phyloP scores from a whole-genome alignment of 345 rosid species.

The Populus euphratica region DNA sequence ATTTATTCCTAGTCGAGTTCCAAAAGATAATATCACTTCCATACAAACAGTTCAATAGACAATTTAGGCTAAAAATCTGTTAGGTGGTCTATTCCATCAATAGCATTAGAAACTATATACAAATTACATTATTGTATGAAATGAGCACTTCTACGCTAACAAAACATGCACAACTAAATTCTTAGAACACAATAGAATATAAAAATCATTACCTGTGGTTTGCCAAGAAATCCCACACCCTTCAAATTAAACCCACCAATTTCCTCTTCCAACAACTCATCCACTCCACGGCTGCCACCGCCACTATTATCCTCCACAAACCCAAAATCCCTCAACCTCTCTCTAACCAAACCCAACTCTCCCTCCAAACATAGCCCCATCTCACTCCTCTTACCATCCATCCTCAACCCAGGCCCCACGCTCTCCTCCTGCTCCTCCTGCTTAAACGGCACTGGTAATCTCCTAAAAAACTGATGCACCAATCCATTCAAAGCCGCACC shows the following conservation, averaged over 20 bases:
- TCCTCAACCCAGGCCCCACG: constrained; percentile 13
- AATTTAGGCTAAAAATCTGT: not conserved
- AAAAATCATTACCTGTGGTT: constrained; percentile 56
- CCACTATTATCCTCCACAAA: constrained; percentile 33
- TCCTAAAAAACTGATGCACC: constrained; percentile 75
- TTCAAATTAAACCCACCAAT: constrained; percentile 48
- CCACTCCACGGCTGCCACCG: constrained; percentile 12
- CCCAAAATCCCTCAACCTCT: constrained; percentile 43
- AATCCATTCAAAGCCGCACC: constrained; percentile 71
- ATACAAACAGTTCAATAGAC: not conserved
- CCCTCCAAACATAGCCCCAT: constrained; percentile 26
- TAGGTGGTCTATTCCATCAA: not conserved
- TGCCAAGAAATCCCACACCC: constrained; percentile 49
- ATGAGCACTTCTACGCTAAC: not conserved
- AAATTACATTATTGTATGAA: not conserved
- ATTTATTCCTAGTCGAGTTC: not conserved
- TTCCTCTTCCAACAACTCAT: constrained; percentile 46
- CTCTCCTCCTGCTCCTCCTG: constrained; percentile 60
- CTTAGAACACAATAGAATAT: not conserved
- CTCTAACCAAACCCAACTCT: constrained; percentile 39
- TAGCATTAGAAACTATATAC: not conserved
- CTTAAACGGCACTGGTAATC: constrained; percentile 62
- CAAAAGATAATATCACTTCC: not conserved
- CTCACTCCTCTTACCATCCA: constrained; percentile 31
- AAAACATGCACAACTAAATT: not conserved